phyloP scores from a whole-genome alignment of 2,329 filamentous ascomycete species.

The Xylariomycetidae sp. region DNA sequence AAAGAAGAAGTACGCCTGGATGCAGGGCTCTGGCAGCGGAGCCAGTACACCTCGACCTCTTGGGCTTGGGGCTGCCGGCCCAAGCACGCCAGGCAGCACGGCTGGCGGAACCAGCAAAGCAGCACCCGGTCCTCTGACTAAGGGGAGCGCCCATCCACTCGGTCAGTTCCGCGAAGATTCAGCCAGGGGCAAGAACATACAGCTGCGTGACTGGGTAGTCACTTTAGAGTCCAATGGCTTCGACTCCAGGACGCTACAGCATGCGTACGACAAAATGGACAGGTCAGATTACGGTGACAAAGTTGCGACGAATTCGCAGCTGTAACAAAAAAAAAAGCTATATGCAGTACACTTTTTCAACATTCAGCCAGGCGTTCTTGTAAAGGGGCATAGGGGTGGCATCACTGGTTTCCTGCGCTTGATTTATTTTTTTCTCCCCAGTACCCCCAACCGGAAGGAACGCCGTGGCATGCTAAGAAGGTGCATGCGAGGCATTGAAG shows the following conservation, averaged over 20 bases:
- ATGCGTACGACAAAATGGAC: constrained; percentile 51
- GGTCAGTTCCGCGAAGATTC: constrained; percentile 77
- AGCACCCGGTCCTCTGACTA: constrained; percentile 41
- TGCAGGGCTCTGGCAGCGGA: constrained; percentile 57
- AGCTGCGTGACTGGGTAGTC: constrained; percentile 76
- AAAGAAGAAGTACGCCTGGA: constrained; percentile 72
- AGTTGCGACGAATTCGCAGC: constrained; percentile 12
- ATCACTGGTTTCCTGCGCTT: too few relatives aligned
- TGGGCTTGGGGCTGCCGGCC: constrained; percentile 23
- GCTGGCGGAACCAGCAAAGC: constrained; percentile 30
- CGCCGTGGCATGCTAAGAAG: too few relatives aligned
- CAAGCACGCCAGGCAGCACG: constrained; percentile 27
- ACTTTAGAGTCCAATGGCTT: constrained; percentile 75
- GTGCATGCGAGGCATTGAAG: too few relatives aligned
- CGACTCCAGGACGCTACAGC: constrained; percentile 59
- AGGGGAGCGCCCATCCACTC: constrained; percentile 57
- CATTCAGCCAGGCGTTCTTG: too few relatives aligned
- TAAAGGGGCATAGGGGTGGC: too few relatives aligned
- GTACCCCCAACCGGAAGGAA: too few relatives aligned
- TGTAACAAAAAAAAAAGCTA: too few relatives aligned
- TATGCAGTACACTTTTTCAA: too few relatives aligned
- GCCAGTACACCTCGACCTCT: constrained; percentile 42
- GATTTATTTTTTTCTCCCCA: too few relatives aligned
- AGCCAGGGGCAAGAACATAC: constrained; percentile 71
- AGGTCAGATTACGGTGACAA: constrained; percentile 33